Evolutionary conservation across 495 filamentous ascomycete species (phyloP).

Genomic region (Trichoderma virens): DNA sequence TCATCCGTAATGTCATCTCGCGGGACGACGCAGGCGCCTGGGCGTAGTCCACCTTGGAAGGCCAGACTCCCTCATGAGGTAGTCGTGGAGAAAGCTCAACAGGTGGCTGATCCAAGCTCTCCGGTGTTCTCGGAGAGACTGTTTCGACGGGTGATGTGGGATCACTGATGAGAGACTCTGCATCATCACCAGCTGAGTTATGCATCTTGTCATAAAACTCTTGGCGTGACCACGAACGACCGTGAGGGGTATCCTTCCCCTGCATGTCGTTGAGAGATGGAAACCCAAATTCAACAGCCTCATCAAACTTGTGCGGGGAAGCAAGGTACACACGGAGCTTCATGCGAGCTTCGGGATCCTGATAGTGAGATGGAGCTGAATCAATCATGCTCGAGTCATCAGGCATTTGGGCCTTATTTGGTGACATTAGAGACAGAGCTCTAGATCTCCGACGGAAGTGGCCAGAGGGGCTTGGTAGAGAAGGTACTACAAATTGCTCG

Average conservation of each 20-base stretch:
- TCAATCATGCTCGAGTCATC: slow-evolving; percentile 50
- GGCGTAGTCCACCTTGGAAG: slow-evolving; percentile 34
- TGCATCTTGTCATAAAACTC: slow-evolving; percentile 32
- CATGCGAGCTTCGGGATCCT: slow-evolving; percentile 80
- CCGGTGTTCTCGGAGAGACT: slow-evolving; percentile 48
- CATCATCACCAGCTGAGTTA: slow-evolving; percentile 33
- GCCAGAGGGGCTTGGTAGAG: slow-evolving; percentile 7
- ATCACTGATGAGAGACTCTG: slow-evolving; percentile 34
- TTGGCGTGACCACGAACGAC: background rate
- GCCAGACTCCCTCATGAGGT: slow-evolving; percentile 13
- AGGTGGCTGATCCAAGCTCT: slow-evolving; percentile 26
- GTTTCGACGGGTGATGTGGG: slow-evolving; percentile 42
- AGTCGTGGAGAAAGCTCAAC: slow-evolving; percentile 26
- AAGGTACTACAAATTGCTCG: background rate
- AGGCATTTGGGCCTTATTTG: slow-evolving; percentile 30
- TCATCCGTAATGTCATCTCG: slow-evolving; percentile 95
- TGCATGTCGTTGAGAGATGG: slow-evolving; percentile 48
- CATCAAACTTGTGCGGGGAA: slow-evolving; percentile 91
- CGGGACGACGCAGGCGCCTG: slow-evolving; percentile 53
- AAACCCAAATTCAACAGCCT: slow-evolving; percentile 90
- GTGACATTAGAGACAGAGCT: slow-evolving; percentile 40
- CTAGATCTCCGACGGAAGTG: slow-evolving; percentile 40
- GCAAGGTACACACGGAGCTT: slow-evolving; percentile 83
- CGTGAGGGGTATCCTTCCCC: slow-evolving; percentile 13
- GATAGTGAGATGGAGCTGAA: slow-evolving; percentile 72